Conservation (phyloP, 768 basidiomycete species). For the Tricholomella constricta region DNA sequence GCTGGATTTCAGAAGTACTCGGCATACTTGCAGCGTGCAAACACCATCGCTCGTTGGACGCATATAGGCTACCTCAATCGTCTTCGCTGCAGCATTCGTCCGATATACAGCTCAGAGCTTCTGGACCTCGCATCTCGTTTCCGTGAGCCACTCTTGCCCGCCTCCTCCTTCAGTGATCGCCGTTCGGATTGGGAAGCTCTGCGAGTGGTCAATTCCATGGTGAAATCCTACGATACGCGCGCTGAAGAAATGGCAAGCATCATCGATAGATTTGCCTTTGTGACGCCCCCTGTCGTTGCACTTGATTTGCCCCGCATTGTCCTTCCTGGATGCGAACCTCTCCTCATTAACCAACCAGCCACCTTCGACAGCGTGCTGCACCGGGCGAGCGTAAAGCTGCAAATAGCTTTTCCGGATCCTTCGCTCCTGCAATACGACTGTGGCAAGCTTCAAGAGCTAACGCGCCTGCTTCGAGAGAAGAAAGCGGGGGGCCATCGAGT, state of each 20-base stretch:
- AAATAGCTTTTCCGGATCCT: constrained; percentile 91
- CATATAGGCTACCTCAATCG: constrained; percentile 76
- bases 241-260: constrained; percentile 51
- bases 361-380: constrained; percentile 75
- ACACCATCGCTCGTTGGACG: constrained; percentile 60
- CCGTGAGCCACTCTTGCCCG: constrained; percentile 52
- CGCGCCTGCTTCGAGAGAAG: constrained; percentile 76
- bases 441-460: constrained; percentile 88
- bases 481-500: constrained; percentile 88
- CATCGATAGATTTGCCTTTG: constrained; percentile 76
- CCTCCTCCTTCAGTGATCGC: constrained; percentile 42
- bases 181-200: constrained; percentile 44
- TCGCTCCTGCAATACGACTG: constrained; percentile 93
- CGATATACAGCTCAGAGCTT: constrained; percentile 49
- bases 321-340: constrained; percentile 43
- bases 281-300: constrained; percentile 78
- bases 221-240: constrained; percentile 68
- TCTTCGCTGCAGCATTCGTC: constrained; percentile 58
- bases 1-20: constrained; percentile 65
- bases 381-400: constrained; percentile 74
- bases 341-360: constrained; percentile 32
- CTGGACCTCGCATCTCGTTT: constrained; percentile 42
- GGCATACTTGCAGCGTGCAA: constrained; percentile 49
- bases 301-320: constrained; percentile 69
- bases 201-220: constrained; percentile 42